Evolutionary conservation across 495 filamentous ascomycete genomes (phyloP).

Genomic region (Tuber magnatum): DNA sequence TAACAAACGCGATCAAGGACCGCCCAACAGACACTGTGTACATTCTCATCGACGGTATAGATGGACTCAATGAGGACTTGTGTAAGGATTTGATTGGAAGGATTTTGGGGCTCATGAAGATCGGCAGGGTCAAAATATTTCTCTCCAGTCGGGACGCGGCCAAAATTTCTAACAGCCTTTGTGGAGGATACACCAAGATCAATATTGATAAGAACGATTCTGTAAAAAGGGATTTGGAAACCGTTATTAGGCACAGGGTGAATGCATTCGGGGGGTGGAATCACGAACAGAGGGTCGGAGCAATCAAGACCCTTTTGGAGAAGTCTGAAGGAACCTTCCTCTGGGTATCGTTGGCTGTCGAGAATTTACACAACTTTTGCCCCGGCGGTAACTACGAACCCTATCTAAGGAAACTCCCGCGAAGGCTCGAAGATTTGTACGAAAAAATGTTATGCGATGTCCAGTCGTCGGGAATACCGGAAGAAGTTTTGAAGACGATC

Average conservation of each 20-base stretch:
- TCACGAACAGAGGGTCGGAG: not conserved
- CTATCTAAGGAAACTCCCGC: too few relatives aligned
- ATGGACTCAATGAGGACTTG: not conserved
- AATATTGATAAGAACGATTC: not conserved
- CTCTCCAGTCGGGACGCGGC: not conserved
- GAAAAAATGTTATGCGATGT: not conserved
- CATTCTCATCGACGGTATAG: not conserved
- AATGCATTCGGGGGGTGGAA: not conserved
- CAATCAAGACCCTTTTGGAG: not conserved
- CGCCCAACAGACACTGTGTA: not conserved
- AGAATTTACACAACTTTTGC: not conserved
- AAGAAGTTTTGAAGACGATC: not conserved
- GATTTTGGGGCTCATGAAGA: not conserved
- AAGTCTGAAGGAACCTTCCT: not conserved
- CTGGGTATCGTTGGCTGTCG: not conserved
- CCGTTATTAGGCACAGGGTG: not conserved
- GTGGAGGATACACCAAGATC: not conserved
- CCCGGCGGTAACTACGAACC: not conserved
- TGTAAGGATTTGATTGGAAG: not conserved
- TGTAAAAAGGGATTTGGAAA: not conserved
- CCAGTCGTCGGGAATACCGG: not conserved
- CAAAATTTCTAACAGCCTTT: not conserved
- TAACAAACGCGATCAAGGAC: not conserved
- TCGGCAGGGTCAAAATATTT: not conserved
- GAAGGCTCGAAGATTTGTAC: not conserved